Base-by-base conservation (phyloP, 768 basidiomycete species). In the Leccinum barrowsii region DNA sequence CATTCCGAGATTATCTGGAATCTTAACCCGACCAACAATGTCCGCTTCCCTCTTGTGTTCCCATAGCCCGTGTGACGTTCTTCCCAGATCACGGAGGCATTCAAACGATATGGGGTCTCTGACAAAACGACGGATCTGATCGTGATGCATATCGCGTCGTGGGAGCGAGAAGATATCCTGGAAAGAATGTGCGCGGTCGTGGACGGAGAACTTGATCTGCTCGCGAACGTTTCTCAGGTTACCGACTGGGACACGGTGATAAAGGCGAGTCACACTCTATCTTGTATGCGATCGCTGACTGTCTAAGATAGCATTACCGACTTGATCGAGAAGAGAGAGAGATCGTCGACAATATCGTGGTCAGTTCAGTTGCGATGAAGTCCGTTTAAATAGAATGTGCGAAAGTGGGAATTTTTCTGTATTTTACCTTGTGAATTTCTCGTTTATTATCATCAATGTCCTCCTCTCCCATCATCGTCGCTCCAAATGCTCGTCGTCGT, bases 1-100 rank as follows among this genome's bases (percentile, higher is more conserved):
- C 94, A 98, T 68, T 93, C 93, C 0, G 95, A 98, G 72, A 81
- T 98, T 52, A 77, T 98, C n/a, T 94, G 89, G 80, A 75, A 83
- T 21, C 77, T 98, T 50, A 92, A 90, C 62, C 93, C 94, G 2
- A 91, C 86, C 5, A 90, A 92, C 62, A 30, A 30, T 10, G 28
- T 30, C 10, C 28, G 28, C 0, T 30, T 30, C 10, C 28, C 28
- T 8, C 28, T 10, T 10, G 8, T 4, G 5, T 32, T 32, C 32
- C 32, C 32, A 32, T 32, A 32, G 32, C 32, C 4, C 26, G 30
- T 22, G n/a, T 53, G 42, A 32, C 5, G 21, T 7, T 5, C 22
- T 28, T 32, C 26, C 8, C 56, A 95, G 92, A 98, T 98, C 54
- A 84, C 88, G 2, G 94, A 98, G 65, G 89, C 89, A 0, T 84